These are phyloP conservation scores for Penicillium coprophilum DNA, from an alignment of 495 filamentous ascomycete species.

Conservation along the genomic window DNA sequence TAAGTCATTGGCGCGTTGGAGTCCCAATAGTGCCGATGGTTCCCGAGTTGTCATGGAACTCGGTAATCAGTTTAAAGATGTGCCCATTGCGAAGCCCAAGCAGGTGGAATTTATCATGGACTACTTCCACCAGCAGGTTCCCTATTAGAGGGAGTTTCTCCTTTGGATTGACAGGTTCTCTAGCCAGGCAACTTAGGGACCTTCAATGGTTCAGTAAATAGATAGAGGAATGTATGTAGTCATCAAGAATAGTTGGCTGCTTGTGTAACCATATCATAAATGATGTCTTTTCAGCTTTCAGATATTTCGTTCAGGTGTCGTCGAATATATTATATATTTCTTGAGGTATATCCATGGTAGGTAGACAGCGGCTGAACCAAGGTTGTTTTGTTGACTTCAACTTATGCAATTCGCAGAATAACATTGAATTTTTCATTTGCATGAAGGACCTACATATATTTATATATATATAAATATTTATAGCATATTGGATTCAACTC, in stretches of 20 bases:
- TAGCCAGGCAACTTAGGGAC: too few species aligned
- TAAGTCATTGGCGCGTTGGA: conserved; percentile 16
- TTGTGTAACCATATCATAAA: too few species aligned
- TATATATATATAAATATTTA: too few species aligned
- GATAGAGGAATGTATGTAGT: too few species aligned
- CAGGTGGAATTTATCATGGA: conserved; percentile 27
- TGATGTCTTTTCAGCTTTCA: too few species aligned
- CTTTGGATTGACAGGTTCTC: not conserved
- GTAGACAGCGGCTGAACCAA: not conserved
- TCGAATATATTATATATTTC: not conserved
- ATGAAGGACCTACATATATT: too few species aligned
- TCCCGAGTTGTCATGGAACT: conserved; percentile 26
- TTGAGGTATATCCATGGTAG: not conserved
- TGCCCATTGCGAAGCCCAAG: conserved; percentile 21
- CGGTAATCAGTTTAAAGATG: conserved; percentile 21
- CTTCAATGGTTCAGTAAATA: not conserved
- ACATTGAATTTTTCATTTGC: not conserved
- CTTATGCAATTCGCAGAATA: not conserved
- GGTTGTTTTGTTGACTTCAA: not conserved
- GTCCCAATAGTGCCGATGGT: conserved; percentile 21
- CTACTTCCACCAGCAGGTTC: conserved; percentile 21
- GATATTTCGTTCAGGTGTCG: too few species aligned
- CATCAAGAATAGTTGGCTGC: too few species aligned
- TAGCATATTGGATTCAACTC: not conserved
- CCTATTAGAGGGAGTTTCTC: conserved; percentile 10